These are phyloP conservation scores for Coniophora puteana DNA, from an alignment of 1,284 basidiomycete species.

Conservation along the genomic window DNA sequence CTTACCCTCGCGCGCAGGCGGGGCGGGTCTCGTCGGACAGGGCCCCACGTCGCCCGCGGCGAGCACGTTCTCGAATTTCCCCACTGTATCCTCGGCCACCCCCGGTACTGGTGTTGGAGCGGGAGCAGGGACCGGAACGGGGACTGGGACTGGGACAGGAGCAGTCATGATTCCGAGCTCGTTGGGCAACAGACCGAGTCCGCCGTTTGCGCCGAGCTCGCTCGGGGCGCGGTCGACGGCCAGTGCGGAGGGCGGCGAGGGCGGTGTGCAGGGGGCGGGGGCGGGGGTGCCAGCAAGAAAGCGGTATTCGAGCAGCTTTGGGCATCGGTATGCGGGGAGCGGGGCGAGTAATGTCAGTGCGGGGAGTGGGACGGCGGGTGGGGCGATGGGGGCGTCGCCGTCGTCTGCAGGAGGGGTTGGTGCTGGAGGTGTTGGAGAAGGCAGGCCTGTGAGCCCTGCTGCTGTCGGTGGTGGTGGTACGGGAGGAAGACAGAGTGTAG, in stretches of 20 bases:
- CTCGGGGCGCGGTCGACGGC: constrained; percentile 42
- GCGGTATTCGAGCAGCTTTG: constrained; percentile 68
- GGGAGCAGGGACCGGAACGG: too few relatives aligned
- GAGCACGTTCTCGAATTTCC: constrained; percentile 36
- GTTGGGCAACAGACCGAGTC: constrained; percentile 41
- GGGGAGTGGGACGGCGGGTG: constrained; percentile 32
- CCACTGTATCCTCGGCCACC: too few relatives aligned
- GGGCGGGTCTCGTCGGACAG: constrained; percentile 25
- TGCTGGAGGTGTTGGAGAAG: too few relatives aligned
- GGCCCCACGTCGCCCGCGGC: constrained; percentile 32
- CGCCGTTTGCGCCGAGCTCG: constrained; percentile 44
- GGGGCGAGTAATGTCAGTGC: constrained; percentile 39
- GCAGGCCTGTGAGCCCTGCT: constrained; percentile 30
- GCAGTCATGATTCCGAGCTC: too few relatives aligned
- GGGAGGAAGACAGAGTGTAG: constrained; percentile 20
- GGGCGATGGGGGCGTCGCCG: constrained; percentile 13
- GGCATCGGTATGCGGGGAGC: constrained; percentile 55
- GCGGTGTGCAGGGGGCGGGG: constrained; percentile 30
- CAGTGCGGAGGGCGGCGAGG: constrained; percentile 29
- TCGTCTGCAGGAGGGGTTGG: constrained; percentile 3
- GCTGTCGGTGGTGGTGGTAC: neutral
- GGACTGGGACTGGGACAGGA: too few relatives aligned
- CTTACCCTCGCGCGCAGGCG: constrained; percentile 12
- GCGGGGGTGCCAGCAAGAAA: constrained; percentile 36
- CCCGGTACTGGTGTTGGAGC: too few relatives aligned